Base-by-base conservation (phyloP, 176 grass and related monocot genomes). In the maize (Zea mays) region DNA sequence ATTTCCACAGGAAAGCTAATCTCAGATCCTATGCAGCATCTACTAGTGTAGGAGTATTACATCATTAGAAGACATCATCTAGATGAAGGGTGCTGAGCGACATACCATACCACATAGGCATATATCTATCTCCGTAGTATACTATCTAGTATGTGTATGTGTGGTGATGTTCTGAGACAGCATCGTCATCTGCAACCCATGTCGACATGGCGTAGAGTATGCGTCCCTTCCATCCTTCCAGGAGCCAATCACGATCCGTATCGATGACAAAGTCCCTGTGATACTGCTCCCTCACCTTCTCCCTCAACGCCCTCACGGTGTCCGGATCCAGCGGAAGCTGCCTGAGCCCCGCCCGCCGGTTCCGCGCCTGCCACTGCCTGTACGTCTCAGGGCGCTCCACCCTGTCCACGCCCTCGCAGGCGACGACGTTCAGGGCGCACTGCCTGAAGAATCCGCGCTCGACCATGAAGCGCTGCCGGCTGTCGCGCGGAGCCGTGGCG, bases 351-450 rank as follows among this genome's bases (percentile, higher is more conserved):
- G 54, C n/a, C 17, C 54, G 54, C 17, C 20, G 54, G 54, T 60
- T 87, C 50, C 93, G 80, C 56, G 85, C 88, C 72, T 93, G 88
- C 93, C 90, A 97, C 44, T 91, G 88, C 78, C 91, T 93, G 71
- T 91, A 97, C 7, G 81, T 89, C 81, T 97, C 93, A 0, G 54
- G 54, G 54, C 54, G 54, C 54, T 20, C 54, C 54, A 57, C 54
- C 54, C 54, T 57, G n/a, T 57, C 54, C 7, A 0, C 3, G 17
- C 54, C 54, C 54, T 57, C 54, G 8, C 54, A 57, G 54, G 54
- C 54, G 3, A 57, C 7, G 8, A 19, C 54, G 8, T 57, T 57
- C 7, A 57, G 17, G 17, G 2, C 6, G 8, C 2, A 9, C 2
- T 19, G 54, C 17, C 54, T 19, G 3, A 19, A 57, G n/a, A 57